A percentile compares a stretch with the other conserved stretches of the same genome.
phyloP scores from a whole-genome alignment of 257 asterid species.

The Solanum ossicruentum region DNA sequence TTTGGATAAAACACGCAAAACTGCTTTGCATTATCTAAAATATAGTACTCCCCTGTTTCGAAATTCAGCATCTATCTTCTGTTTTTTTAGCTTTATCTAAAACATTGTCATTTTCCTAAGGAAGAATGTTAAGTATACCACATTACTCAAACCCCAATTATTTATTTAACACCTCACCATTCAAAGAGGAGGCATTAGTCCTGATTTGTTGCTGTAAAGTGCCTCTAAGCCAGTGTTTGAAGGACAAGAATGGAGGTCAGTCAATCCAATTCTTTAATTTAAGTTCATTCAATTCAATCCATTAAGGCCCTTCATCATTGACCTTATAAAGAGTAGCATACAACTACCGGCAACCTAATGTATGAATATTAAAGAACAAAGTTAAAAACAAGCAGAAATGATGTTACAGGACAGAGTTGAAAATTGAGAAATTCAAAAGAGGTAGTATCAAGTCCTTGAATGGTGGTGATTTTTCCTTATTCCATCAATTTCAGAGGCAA shows the following conservation, averaged over 20 bases:
- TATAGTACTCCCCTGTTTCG: background rate
- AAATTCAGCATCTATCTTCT: background rate
- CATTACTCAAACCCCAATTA: background rate
- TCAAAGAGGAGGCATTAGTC: background rate
- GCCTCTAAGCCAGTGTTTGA: background rate
- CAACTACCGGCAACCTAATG: background rate
- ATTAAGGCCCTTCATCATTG: background rate
- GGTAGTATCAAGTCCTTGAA: background rate
- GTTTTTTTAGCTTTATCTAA: background rate
- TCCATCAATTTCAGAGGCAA: constrained; percentile 43
- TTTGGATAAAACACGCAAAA: background rate
- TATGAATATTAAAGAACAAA: background rate
- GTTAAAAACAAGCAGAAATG: background rate
- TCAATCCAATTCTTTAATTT: background rate
- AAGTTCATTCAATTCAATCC: background rate
- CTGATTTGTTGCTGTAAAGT: background rate
- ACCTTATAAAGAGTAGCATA: background rate
- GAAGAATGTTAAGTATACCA: background rate
- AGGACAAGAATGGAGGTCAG: background rate
- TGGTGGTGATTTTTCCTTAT: background rate
- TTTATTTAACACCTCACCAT: background rate
- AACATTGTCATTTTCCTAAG: background rate
- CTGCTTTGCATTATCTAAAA: background rate
- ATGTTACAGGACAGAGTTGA: background rate
- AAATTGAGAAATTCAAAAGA: background rate